Evolutionary conservation across 2,329 filamentous ascomycete genomes (phyloP).

Genomic region (Botrytis paeoniae): DNA sequence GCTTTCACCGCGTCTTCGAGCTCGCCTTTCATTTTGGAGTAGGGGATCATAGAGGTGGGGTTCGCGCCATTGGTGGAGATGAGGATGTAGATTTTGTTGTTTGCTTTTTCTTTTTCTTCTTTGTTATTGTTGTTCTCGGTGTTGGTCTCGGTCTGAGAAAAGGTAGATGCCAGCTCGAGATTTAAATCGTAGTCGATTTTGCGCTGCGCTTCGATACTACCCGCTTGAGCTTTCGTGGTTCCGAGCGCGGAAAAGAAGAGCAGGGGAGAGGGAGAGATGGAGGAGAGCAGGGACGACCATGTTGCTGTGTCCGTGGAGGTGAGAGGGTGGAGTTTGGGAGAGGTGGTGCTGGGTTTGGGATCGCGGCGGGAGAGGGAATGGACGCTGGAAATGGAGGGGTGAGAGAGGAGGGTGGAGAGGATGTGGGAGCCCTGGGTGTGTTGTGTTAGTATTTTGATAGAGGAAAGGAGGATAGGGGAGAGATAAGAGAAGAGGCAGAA

Average conservation of each 20-base stretch:
- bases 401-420: constrained; percentile 60
- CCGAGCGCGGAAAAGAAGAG: constrained; percentile 76
- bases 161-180: constrained; percentile 63
- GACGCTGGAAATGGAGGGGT: constrained; percentile 51
- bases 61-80: constrained; percentile 44
- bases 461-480: background rate
- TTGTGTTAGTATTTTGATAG: constrained; percentile 18
- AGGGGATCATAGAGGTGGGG: constrained; percentile 52
- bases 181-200: constrained; percentile 88
- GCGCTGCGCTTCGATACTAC: constrained; percentile 75
- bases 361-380: constrained; percentile 62
- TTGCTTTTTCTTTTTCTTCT: constrained; percentile 62
- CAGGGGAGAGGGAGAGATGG: constrained; percentile 42
- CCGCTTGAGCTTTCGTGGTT: constrained; percentile 73
- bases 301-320: constrained; percentile 63
- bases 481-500: too few species aligned
- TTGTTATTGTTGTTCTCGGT: constrained; percentile 57
- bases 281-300: constrained; percentile 62
- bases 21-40: constrained; percentile 76
- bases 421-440: constrained; percentile 62
- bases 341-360: constrained; percentile 45
- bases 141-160: background rate
- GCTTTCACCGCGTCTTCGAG: constrained; percentile 74
- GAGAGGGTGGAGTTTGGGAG: constrained; percentile 61
- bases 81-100: constrained; percentile 55